A percentile compares a stretch with the other conserved stretches of the same genome.
Conservation (phyloP, 2,329 filamentous ascomycete genomes). For the Capronia epimyces region DNA sequence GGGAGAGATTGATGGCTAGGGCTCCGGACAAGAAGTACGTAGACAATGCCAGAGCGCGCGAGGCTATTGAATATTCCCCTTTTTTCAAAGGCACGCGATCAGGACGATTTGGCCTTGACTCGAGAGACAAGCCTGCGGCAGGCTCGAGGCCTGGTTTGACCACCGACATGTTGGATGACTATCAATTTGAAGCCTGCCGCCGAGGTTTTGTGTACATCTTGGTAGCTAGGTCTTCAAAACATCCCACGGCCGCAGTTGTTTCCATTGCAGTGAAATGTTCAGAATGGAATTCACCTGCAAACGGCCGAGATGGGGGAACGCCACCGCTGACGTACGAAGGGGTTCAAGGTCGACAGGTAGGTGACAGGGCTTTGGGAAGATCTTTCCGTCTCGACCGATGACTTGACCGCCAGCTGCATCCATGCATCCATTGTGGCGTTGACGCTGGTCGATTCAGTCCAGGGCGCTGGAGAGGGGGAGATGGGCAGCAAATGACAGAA, state of each 20-base stretch:
- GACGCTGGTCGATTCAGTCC: background rate
- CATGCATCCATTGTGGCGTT: slow-evolving; percentile 3
- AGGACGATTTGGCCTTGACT: slow-evolving; percentile 21
- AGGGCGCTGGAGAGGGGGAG: background rate
- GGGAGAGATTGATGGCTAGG: slow-evolving; percentile 57
- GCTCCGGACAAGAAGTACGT: slow-evolving; percentile 32
- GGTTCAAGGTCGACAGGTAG: slow-evolving; percentile 4
- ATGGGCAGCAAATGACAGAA: slow-evolving; percentile 1
- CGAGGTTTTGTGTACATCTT: background rate
- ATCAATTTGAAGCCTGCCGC: background rate
- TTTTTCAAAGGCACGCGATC: slow-evolving; percentile 25
- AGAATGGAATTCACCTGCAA: background rate
- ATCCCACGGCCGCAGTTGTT: background rate
- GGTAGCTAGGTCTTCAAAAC: background rate
- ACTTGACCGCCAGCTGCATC: background rate
- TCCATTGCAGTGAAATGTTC: background rate
- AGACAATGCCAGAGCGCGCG: slow-evolving; percentile 29
- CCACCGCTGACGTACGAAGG: slow-evolving; percentile 16
- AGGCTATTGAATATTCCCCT: slow-evolving; percentile 26
- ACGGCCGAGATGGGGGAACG: slow-evolving; percentile 2
- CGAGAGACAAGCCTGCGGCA: slow-evolving; percentile 26
- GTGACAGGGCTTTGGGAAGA: background rate
- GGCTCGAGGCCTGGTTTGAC: slow-evolving; percentile 18
- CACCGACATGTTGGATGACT: slow-evolving; percentile 15
- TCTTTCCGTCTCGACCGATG: background rate